Evolutionary conservation across 2,329 filamentous ascomycete species (phyloP), one percentile per base, ranked within the genome.

Genomic region (Didymosphaeria variabile): DNA sequence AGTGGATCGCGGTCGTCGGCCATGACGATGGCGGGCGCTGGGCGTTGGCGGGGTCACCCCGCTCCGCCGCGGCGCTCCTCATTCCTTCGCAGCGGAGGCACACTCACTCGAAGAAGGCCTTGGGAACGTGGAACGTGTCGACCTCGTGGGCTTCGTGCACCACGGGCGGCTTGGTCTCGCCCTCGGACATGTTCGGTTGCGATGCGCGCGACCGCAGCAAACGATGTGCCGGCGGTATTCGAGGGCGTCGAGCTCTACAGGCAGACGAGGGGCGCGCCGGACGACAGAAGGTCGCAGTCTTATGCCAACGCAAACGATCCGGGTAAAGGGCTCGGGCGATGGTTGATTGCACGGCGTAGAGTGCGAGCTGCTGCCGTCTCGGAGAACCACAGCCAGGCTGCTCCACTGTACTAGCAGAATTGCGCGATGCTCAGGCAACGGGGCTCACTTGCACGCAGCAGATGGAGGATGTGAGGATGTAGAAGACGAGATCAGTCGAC

Each of bases 121-220:
- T 80, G 64, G 87, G 87, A 53, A 88, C 85, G 73, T 87, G 83
- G 79, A 81, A 92, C 21, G 90, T 93, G 79, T 92, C 89, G 70
- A 93, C 90, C 75, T 89, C 81, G 79, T 93, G 90, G 73, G 91
- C 90, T 84, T 93, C 91, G 63, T 85, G 84, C 72, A 93, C 90
- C 72, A 91, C 89, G 29, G 73, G 71, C 34, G 80, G 79, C 68
- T 79, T 75, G 42, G 75, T 72, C 55, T 74, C 63, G 63, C 81
- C 81, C 67, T 83, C 81, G 64, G 81, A 82, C 81, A 83, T 83
- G 55, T 68, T 66, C 47, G 56, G 26, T 57, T 63, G 60, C 57
- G 52, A 47, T 53, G 45, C 57, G 53, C 50, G 61, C 52, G 44
- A 58, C 55, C 59, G 60, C 38, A 15, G 38, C 7, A 26, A 38